Evolutionary conservation across 106 monocot genomes (phyloP).

Genomic region (Triglochin maritima): DNA sequence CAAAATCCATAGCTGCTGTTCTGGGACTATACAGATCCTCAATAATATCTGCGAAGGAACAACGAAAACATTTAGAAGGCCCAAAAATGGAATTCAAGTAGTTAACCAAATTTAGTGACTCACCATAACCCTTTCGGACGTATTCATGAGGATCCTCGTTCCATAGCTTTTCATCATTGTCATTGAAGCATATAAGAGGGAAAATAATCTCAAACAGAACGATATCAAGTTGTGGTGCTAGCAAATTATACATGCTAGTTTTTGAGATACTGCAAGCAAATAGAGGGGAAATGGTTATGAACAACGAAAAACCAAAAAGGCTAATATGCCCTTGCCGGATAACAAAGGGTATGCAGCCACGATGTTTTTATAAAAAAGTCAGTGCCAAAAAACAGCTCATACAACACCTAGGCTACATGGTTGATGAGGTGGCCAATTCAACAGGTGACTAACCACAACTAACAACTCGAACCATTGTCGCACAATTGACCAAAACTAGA

Average conservation of each 20-base stretch:
- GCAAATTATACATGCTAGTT: conserved; percentile 68
- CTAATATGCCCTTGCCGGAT: too few species aligned
- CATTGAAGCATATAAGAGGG: conserved; percentile 95
- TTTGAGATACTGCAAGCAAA: conserved; percentile 69
- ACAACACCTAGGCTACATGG: too few species aligned
- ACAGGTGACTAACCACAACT: too few species aligned
- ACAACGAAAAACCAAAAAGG: too few species aligned
- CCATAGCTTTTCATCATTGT: conserved; percentile 88
- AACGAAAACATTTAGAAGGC: neutral
- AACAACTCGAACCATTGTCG: too few species aligned
- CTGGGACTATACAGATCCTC: conserved; percentile 98
- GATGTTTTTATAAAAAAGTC: too few species aligned
- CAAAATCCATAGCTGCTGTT: conserved; percentile 97
- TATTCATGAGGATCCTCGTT: conserved; percentile 99
- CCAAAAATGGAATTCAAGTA: too few species aligned
- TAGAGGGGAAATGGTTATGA: too few species aligned
- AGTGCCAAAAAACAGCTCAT: too few species aligned
- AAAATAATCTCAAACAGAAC: conserved; percentile 97
- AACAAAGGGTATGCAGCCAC: too few species aligned
- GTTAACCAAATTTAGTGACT: neutral
- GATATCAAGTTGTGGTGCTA: conserved; percentile 72
- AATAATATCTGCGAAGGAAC: conserved; percentile 66
- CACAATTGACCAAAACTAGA: too few species aligned
- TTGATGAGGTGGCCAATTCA: too few species aligned
- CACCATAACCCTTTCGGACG: conserved; percentile 98